These are phyloP conservation scores for Aspergillus flavus DNA, from an alignment of 2,329 filamentous ascomycete genomes.

Conservation along the genomic window DNA sequence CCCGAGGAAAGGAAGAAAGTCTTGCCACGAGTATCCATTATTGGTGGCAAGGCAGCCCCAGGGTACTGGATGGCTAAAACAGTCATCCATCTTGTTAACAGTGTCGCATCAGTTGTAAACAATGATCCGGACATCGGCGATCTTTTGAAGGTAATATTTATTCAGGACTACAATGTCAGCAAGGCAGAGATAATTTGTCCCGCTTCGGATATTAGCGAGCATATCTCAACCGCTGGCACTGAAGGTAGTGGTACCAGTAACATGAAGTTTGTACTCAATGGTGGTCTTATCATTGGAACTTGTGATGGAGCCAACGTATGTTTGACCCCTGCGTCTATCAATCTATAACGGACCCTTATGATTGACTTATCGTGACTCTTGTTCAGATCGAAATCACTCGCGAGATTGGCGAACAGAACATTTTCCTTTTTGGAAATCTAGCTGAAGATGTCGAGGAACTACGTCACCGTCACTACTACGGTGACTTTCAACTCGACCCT, in stretches of 20 bases:
- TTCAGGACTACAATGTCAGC: constrained; percentile 99
- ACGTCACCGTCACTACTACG: constrained; percentile 85
- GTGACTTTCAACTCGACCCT: constrained; percentile 74
- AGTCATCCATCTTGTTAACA: constrained; percentile 95
- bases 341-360: not conserved
- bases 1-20: constrained; percentile 84
- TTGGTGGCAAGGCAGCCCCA: constrained; percentile 95
- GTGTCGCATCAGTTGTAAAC: constrained; percentile 87
- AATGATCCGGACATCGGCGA: constrained; percentile 90
- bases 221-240: constrained; percentile 96
- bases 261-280: constrained; percentile 99
- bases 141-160: constrained; percentile 92
- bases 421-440: constrained; percentile 96
- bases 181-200: constrained; percentile 97
- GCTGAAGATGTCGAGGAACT: constrained; percentile 96
- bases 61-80: constrained; percentile 99
- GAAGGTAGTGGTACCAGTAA: constrained; percentile 89
- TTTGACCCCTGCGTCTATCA: constrained; percentile 19
- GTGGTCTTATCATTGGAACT: constrained; percentile 94
- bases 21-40: constrained; percentile 87
- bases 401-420: constrained; percentile 94
- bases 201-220: constrained; percentile 94
- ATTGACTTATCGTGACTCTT: not conserved
- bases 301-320: constrained; percentile 95
- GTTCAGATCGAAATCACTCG: constrained; percentile 92